Conservation (phyloP, 305 asterid species). For the Solanum hybrid region DNA sequence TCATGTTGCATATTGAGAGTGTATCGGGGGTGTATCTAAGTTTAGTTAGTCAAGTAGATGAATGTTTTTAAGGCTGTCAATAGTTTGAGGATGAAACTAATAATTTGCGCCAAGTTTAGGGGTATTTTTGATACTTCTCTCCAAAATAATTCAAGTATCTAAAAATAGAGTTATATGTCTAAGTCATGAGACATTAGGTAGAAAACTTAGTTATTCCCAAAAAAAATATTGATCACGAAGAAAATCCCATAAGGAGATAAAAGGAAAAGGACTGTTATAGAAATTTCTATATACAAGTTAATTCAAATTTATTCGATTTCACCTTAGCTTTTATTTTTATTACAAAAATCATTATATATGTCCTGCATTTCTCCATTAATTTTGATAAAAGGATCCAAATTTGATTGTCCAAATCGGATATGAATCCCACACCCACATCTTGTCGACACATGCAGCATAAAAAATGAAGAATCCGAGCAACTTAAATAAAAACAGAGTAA, state of each 20-base stretch:
- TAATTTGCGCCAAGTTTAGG: not conserved
- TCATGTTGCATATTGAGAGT: too few relatives aligned
- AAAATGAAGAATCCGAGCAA: not conserved
- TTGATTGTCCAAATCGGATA: not conserved
- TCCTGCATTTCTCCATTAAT: not conserved
- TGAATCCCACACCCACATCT: not conserved
- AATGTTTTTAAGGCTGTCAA: too few relatives aligned
- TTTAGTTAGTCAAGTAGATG: too few relatives aligned
- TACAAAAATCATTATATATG: not conserved
- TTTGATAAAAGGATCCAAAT: not conserved
- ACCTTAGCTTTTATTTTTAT: not conserved
- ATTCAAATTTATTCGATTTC: not conserved
- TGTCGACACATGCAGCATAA: not conserved
- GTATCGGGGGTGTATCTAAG: too few relatives aligned
- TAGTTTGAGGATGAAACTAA: too few relatives aligned
- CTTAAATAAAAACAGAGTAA: not conserved
- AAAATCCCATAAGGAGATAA: not conserved
- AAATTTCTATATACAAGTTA: not conserved
- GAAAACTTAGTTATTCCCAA: not conserved
- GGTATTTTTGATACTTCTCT: not conserved
- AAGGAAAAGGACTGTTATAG: not conserved
- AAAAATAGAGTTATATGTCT: not conserved
- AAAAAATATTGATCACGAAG: not conserved
- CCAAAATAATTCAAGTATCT: not conserved
- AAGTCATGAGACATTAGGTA: not conserved